Evolutionary conservation across 2,329 filamentous ascomycete genomes (phyloP), one percentile per base, ranked within the genome.

Genomic region (Pyricularia sp.): DNA sequence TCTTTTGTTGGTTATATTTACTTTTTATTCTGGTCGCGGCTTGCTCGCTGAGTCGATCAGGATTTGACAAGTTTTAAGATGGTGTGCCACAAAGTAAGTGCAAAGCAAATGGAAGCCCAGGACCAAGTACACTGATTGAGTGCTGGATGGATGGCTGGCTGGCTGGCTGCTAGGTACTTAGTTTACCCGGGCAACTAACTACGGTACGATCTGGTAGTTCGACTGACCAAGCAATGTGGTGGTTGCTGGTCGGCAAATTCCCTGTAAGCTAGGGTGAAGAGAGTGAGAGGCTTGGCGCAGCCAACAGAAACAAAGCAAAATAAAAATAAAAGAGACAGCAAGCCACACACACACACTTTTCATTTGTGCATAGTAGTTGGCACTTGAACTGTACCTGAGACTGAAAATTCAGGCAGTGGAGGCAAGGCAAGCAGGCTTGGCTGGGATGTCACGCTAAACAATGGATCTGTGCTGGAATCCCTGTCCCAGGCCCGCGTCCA

Each of bases 341-440:
- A 59, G 4, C n/a, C 22, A 31, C 16, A 12, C 12, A 60, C 24
- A 60, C 24, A 60, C 5, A 19, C 40, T 49, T 62, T 62, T 62
- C 30, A 31, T 62, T 40, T 62, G 26, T 35, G 28, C 60, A 62
- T 62, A 24, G 31, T 62, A 62, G 28, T 62, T 62, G n/a, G n/a
- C 60, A 62, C n/a, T 49, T 49, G 40, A 49, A 49, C 40, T 49
- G 40, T 49, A 49, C 40, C 40, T 49, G 40, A 49, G 40, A 49
- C 40, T 19, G 40, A 19, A n/a, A 49, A 49, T 49, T 19, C 40
- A 49, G 40, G 40, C 40, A 49, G 40, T 49, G 40, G 40, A 49
- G 40, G 40, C 40, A 49, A 49, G 40, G 40, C 40, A 49, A 49
- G 40, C 40, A 49, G 40, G 40, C 40, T 49, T 49, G 40, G 16